Conservation (phyloP, 441 rosid species). For the Theobroma grandiflorum region DNA sequence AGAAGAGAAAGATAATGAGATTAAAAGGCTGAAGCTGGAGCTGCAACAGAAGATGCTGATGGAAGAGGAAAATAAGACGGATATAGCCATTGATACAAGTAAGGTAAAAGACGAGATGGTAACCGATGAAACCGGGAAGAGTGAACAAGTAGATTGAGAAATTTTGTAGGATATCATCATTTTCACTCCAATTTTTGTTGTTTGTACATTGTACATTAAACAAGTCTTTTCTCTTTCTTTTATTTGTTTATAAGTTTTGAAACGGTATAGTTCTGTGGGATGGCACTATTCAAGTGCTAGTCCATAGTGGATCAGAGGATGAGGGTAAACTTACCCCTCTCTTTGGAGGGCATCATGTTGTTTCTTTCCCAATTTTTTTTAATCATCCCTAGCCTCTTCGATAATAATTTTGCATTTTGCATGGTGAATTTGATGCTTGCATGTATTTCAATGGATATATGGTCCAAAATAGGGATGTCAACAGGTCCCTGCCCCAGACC, state of each 20-base stretch:
- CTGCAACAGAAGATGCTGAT: slow-evolving; percentile 40
- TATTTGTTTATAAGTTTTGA: not conserved
- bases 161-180: slow-evolving; percentile 32
- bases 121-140: slow-evolving; percentile 37
- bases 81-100: slow-evolving; percentile 28
- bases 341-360: not conserved
- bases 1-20: slow-evolving; percentile 66
- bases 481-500: no score
- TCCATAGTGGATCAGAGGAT: not conserved
- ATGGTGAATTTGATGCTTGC: not conserved
- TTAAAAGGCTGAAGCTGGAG: slow-evolving; percentile 51
- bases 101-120: slow-evolving; percentile 32
- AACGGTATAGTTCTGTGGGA: not conserved
- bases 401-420: not conserved
- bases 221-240: not conserved
- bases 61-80: slow-evolving; percentile 41
- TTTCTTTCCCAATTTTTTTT: not conserved
- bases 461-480: no score
- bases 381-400: not conserved
- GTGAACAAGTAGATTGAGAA: slow-evolving; percentile 18
- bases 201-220: slow-evolving; percentile 48
- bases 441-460: no score
- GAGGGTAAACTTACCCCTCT: not conserved
- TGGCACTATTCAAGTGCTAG: not conserved
- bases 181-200: slow-evolving; percentile 14